Percentiles rank a stretch among this genome's conserved stretches.
These are phyloP conservation scores for Colletotrichum truncatum DNA, from an alignment of 2,329 filamentous ascomycete species.

Conservation along the genomic window DNA sequence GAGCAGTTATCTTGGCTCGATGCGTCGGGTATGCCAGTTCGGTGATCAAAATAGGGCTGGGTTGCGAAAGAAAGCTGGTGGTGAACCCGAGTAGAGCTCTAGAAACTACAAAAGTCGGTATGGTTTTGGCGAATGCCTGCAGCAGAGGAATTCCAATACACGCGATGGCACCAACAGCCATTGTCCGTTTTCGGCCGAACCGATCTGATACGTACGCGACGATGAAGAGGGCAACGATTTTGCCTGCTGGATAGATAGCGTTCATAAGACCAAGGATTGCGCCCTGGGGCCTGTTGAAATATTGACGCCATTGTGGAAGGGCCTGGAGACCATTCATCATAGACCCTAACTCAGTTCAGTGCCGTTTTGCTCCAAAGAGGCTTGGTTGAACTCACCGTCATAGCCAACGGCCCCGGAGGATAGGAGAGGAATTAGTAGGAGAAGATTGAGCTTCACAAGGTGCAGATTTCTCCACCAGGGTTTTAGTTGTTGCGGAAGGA, in stretches of 20 bases:
- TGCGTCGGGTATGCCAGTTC: conserved; percentile 46
- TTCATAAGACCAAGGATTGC: conserved; percentile 47
- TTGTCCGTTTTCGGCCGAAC: conserved; percentile 49
- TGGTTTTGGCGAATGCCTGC: conserved; percentile 40
- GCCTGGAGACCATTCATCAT: conserved; percentile 57
- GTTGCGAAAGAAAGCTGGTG: conserved; percentile 40
- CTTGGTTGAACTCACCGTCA: not conserved
- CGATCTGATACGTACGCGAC: conserved; percentile 47
- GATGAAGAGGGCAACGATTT: conserved; percentile 45
- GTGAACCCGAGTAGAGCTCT: conserved; percentile 44
- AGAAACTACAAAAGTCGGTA: conserved; percentile 39
- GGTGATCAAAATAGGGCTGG: conserved; percentile 42
- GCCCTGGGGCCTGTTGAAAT: conserved; percentile 47
- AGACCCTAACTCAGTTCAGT: conserved; percentile 35
- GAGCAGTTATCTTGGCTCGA: conserved; percentile 41
- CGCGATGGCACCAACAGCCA: conserved; percentile 44
- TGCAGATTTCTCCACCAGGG: not conserved
- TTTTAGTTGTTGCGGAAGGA: too few species aligned
- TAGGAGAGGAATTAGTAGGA: not conserved
- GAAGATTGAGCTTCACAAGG: not conserved
- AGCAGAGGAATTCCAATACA: conserved; percentile 42
- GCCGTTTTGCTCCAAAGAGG: not conserved
- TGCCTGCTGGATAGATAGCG: conserved; percentile 48
- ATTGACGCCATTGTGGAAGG: conserved; percentile 48
- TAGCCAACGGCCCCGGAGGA: not conserved